Conservation (phyloP, 108 stramenopile genomes). For the Stephanodiscus minutulus region DNA sequence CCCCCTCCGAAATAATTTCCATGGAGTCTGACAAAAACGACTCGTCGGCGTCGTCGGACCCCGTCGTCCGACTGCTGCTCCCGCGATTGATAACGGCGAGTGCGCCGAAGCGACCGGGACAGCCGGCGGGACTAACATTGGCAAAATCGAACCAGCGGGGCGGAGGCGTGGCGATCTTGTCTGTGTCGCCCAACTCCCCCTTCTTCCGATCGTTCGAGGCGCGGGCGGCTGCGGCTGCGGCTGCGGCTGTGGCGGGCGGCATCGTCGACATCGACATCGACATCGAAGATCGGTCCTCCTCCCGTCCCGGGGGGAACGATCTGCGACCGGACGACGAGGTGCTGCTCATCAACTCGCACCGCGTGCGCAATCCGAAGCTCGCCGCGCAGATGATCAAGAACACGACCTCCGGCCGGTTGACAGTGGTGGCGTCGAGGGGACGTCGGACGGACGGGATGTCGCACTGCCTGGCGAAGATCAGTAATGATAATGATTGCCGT, state of each 20-base stretch:
- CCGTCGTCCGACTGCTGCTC: no score
- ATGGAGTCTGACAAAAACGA: no score
- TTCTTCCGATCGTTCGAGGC: neutral
- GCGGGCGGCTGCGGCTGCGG: no score
- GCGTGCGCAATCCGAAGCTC: constrained; percentile 15
- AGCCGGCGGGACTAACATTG: constrained; percentile 4
- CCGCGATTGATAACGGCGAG: neutral
- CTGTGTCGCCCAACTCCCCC: neutral
- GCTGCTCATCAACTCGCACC: constrained; percentile 14
- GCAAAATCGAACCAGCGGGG: neutral
- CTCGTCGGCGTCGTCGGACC: no score
- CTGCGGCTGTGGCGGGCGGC: no score
- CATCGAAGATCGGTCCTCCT: neutral
- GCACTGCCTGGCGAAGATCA: constrained; percentile 5
- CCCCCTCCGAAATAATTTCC: no score
- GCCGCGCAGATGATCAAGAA: constrained; percentile 25
- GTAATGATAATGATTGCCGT: neutral
- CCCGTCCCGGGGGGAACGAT: neutral
- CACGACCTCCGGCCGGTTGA: constrained; percentile 1
- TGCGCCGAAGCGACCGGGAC: neutral
- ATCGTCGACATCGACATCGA: neutral
- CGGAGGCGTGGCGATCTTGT: neutral
- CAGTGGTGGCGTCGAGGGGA: constrained; percentile 8
- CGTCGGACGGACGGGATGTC: constrained; percentile 1
- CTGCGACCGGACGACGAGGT: constrained; percentile 16